Evolutionary conservation across 768 basidiomycete species (phyloP).

Genomic region (Boletus barrowsii): DNA sequence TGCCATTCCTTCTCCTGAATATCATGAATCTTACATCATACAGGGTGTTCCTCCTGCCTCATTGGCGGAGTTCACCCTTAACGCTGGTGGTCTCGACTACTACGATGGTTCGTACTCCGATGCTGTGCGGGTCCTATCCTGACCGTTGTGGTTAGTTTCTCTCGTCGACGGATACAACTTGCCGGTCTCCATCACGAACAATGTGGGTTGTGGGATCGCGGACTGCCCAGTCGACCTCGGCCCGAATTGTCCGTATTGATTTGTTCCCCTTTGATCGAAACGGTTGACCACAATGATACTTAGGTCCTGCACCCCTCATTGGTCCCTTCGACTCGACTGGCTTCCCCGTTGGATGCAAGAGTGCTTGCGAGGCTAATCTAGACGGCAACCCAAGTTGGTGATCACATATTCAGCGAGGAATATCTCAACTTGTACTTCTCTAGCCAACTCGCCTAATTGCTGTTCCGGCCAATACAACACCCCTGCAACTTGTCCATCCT

Average conservation of each 20-base stretch:
- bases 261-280: not conserved
- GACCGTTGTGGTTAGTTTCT: conserved; percentile 40
- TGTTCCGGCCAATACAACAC: conserved; percentile 57
- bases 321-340: conserved; percentile 55
- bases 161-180: conserved; percentile 67
- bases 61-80: conserved; percentile 68
- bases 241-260: conserved; percentile 44
- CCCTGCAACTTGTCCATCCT: conserved; percentile 52
- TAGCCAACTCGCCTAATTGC: conserved; percentile 61
- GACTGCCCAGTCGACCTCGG: conserved; percentile 62
- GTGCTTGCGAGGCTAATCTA: conserved; percentile 47
- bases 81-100: conserved; percentile 43
- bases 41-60: conserved; percentile 68
- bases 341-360: conserved; percentile 57
- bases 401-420: not conserved
- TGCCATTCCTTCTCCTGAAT: not conserved
- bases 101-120: conserved; percentile 51
- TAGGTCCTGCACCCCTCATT: conserved; percentile 48
- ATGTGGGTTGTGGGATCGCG: conserved; percentile 50
- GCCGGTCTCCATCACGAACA: conserved; percentile 56
- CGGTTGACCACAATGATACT: not conserved
- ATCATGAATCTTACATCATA: not conserved
- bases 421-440: not conserved
- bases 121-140: not conserved
- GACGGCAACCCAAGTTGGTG: conserved; percentile 32